Percentiles rank a stretch among this genome's conserved stretches.
Evolutionary conservation across 2,329 filamentous ascomycete species (phyloP).

Genomic region (Colletotrichum sidae): DNA sequence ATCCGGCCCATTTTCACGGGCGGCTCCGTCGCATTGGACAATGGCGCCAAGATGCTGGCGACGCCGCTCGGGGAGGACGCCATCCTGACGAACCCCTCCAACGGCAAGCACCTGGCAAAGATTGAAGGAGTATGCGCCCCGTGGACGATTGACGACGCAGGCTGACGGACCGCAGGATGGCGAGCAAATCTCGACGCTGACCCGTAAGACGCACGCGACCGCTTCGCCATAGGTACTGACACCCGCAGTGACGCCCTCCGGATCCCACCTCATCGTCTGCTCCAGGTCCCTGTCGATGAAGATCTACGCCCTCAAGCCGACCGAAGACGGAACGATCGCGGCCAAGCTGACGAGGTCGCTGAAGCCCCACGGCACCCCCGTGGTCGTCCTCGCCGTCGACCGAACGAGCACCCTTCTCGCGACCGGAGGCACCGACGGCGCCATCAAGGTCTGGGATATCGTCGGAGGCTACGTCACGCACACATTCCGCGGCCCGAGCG

Average conservation of each 20-base stretch:
- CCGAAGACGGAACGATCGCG: slow-evolving; percentile 69
- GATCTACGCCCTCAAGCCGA: slow-evolving; percentile 79
- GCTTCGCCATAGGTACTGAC: slow-evolving; percentile 7
- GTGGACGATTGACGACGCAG: slow-evolving; percentile 16
- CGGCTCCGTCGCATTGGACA: slow-evolving; percentile 85
- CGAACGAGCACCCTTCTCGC: slow-evolving; percentile 89
- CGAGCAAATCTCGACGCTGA: slow-evolving; percentile 77
- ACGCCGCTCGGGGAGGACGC: slow-evolving; percentile 94
- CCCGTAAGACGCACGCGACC: slow-evolving; percentile 21
- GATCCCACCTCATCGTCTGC: slow-evolving; percentile 88
- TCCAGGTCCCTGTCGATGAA: slow-evolving; percentile 97
- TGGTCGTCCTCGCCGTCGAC: slow-evolving; percentile 88
- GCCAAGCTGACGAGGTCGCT: slow-evolving; percentile 80
- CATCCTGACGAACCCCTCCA: slow-evolving; percentile 85
- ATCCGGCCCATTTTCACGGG: slow-evolving; percentile 96
- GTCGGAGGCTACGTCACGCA: slow-evolving; percentile 90
- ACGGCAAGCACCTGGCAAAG: slow-evolving; percentile 82
- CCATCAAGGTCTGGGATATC: slow-evolving; percentile 98
- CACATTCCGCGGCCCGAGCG: slow-evolving; percentile 92
- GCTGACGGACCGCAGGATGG: slow-evolving; percentile 70
- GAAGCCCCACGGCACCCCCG: slow-evolving; percentile 91
- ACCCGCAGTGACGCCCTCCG: slow-evolving; percentile 81
- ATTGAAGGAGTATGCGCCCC: slow-evolving; percentile 80
- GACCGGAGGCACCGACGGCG: slow-evolving; percentile 92
- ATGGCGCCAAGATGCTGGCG: slow-evolving; percentile 83